A percentile compares a stretch with the other conserved stretches of the same genome.
These are phyloP conservation scores for Blepharisma undulans DNA, from an alignment of 169 alveolate genomes.

Conservation along the genomic window DNA sequence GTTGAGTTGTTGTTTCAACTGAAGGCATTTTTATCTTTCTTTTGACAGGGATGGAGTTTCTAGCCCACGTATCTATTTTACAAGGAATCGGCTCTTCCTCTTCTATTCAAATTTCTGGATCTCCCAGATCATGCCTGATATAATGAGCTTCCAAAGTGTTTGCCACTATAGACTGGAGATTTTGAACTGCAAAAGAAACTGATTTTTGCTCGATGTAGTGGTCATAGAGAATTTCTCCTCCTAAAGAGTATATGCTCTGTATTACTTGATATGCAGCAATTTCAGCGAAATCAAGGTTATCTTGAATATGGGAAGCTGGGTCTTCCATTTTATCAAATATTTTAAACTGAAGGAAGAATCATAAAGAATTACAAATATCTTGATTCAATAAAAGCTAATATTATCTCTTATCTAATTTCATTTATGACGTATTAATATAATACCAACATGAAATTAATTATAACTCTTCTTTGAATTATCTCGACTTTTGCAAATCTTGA, in stretches of 20 bases:
- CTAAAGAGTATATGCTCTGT: not conserved
- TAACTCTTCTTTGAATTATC: not conserved
- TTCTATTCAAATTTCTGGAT: not conserved
- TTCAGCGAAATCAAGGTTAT: conserved; percentile 13
- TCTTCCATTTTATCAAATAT: conserved; percentile 10
- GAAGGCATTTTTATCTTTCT: not conserved
- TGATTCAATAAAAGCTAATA: too few species aligned
- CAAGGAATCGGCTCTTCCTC: conserved; percentile 21
- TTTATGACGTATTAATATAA: not conserved
- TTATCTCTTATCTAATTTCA: too few species aligned
- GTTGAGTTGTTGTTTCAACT: not conserved
- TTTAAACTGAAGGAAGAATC: not conserved
- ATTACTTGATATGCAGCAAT: not conserved
- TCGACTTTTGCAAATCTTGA: not conserved
- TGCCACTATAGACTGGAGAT: not conserved
- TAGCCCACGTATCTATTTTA: conserved; percentile 41
- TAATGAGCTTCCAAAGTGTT: not conserved
- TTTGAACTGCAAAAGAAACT: conserved; percentile 7
- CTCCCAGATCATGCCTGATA: conserved; percentile 24
- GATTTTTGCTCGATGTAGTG: conserved; percentile 26
- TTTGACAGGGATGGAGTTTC: conserved; percentile 26
- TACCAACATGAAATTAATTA: not conserved
- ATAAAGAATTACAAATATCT: not conserved
- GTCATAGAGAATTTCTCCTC: conserved; percentile 31
- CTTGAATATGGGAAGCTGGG: not conserved